Evolutionary conservation across 2,329 filamentous ascomycete genomes (phyloP).

Genomic region (Colletotrichum endophyticum): DNA sequence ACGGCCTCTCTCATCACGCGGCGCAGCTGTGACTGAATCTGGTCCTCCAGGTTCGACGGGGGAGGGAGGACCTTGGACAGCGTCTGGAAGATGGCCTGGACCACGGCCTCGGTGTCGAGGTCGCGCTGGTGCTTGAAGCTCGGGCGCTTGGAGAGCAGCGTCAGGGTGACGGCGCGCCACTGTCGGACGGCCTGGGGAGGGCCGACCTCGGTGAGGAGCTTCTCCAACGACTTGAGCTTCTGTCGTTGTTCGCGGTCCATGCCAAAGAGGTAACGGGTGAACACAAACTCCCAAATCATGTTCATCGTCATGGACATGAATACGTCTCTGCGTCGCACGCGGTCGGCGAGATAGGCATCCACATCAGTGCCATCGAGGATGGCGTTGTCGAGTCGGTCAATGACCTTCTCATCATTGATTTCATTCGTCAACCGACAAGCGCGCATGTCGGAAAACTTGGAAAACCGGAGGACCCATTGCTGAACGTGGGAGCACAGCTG

Average conservation of each 20-base stretch:
- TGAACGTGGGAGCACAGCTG: slow-evolving; percentile 95
- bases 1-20: slow-evolving; percentile 90
- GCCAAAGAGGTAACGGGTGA: slow-evolving; percentile 96
- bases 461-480: slow-evolving; percentile 97
- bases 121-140: slow-evolving; percentile 84
- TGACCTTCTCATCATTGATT: slow-evolving; percentile 89
- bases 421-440: slow-evolving; percentile 83
- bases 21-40: slow-evolving; percentile 83
- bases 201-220: slow-evolving; percentile 86
- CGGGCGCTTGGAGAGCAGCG: slow-evolving; percentile 80
- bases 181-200: slow-evolving; percentile 89
- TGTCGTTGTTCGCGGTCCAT: slow-evolving; percentile 98
- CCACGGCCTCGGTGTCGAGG: slow-evolving; percentile 94
- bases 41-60: slow-evolving; percentile 77
- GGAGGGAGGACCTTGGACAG: slow-evolving; percentile 86
- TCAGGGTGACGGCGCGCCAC: slow-evolving; percentile 95
- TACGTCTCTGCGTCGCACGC: slow-evolving; percentile 86
- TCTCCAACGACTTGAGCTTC: slow-evolving; percentile 95
- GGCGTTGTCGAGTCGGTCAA: slow-evolving; percentile 92
- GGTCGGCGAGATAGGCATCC: slow-evolving; percentile 84
- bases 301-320: slow-evolving; percentile 99
- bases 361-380: slow-evolving; percentile 94
- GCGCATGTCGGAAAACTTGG: slow-evolving; percentile 94
- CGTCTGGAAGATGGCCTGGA: slow-evolving; percentile 84
- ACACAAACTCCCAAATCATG: slow-evolving; percentile 99